A percentile compares a stretch with the other conserved stretches of the same genome.
These are phyloP conservation scores for Neofusicoccum laricinum DNA, from an alignment of 2,329 filamentous ascomycete genomes.

Conservation along the genomic window DNA sequence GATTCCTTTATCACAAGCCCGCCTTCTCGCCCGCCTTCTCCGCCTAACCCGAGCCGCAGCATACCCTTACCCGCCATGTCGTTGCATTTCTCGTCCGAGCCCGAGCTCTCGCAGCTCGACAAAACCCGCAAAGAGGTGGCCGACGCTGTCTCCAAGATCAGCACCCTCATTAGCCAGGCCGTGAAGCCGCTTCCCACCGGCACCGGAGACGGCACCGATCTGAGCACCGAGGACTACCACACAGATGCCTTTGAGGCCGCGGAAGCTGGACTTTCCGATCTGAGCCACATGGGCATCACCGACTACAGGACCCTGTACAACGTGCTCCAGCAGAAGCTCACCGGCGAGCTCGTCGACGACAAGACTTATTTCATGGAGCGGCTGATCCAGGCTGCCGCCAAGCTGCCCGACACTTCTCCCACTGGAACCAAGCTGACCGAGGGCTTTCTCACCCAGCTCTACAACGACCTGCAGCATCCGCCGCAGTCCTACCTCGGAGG, in stretches of 20 bases:
- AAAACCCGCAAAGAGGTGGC: slow-evolving; percentile 5
- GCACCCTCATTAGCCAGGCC: slow-evolving; percentile 29
- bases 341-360: slow-evolving; percentile 58
- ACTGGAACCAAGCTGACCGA: slow-evolving; percentile 42
- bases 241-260: slow-evolving; percentile 32
- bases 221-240: slow-evolving; percentile 31
- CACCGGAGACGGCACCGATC: slow-evolving; percentile 44
- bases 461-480: slow-evolving; percentile 49
- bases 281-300: slow-evolving; percentile 31
- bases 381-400: slow-evolving; percentile 49
- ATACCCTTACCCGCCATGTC: background rate
- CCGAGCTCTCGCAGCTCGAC: slow-evolving; percentile 16
- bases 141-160: slow-evolving; percentile 19
- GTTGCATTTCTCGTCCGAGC: slow-evolving; percentile 3
- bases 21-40: background rate
- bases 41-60: too few relatives aligned
- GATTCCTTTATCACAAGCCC: background rate
- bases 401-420: slow-evolving; percentile 39
- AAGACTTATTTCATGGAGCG: slow-evolving; percentile 61
- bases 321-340: slow-evolving; percentile 35
- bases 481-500: slow-evolving; percentile 43
- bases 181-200: slow-evolving; percentile 31
- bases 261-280: slow-evolving; percentile 29
- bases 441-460: slow-evolving; percentile 45
- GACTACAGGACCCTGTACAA: slow-evolving; percentile 38